Evolutionary conservation across 78 protist genomes (phyloP), one percentile per base, ranked within the genome.

Genomic region (Guillardia theta): DNA sequence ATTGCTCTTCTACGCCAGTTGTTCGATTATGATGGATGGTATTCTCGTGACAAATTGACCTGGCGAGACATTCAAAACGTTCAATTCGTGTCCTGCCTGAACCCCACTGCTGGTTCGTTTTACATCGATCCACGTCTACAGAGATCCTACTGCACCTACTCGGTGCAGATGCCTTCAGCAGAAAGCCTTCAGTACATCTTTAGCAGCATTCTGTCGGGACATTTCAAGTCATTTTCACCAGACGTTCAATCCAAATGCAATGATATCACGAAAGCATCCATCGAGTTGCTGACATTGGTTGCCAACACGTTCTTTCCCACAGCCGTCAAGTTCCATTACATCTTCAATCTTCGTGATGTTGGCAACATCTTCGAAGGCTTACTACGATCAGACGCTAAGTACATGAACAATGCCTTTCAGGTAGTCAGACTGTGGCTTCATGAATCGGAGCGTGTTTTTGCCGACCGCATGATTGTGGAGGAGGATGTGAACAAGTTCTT

Each of bases 281-380:
- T 96, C 39, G 94, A 88, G 39, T 33, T 97, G 5, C 98, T 96
- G 96, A n/a, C 18, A n/a, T 8, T 0, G 22, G 97, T 97, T 43
- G 33, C 94, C 30, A 43, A 70, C 37, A 27, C 46, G 0, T 98
- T 80, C 50, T 44, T 80, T 37, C 98, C 98, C 21, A 96, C 98
- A 1, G 97, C 98, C 87, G 47, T 96, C 94, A 97, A 97, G 95
- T 98, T 98, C 97, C 99, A 98, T 95, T 98, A 98, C 95, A 88
- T 94, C 87, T 98, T 97, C 96, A 98, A 98, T 94, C 64, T 98
- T 70, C 96, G 99, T 95, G 90, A 80, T 4, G 90, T 80, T 4
- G 46, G 53, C 9, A 44, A 39, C 36, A 44, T 80, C 36, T 80
- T 80, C 33, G 90, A 80, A 43, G 83, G 83, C 21, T 41, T 98